A percentile compares a stretch with the other conserved stretches of the same genome.
Evolutionary conservation across 306 rosid genomes (phyloP).

Genomic region (Oxytropis ochrocephala): DNA sequence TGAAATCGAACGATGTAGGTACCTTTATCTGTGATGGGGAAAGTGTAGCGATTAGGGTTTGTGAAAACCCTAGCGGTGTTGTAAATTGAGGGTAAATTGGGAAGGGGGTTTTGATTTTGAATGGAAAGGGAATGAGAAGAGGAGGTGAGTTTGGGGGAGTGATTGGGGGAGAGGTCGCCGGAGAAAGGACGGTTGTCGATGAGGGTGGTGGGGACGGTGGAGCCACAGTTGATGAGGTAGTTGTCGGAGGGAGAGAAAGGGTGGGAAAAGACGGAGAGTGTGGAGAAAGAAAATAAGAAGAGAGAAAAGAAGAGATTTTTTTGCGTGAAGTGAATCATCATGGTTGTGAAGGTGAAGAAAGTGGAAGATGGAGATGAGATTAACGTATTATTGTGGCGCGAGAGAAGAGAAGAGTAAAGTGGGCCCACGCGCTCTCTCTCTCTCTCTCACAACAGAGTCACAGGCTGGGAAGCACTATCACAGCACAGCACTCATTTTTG

Average conservation of each 20-base stretch:
- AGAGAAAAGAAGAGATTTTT: not conserved
- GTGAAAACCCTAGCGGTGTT: constrained; percentile 64
- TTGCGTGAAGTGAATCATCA: constrained; percentile 34
- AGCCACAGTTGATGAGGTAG: constrained; percentile 84
- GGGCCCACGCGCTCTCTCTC: constrained; percentile 43
- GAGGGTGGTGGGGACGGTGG: constrained; percentile 38
- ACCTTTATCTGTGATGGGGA: constrained; percentile 50
- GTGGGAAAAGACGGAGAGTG: constrained; percentile 29
- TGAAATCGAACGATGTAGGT: constrained; percentile 85
- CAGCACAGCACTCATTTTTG: not conserved
- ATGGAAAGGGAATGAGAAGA: constrained; percentile 29
- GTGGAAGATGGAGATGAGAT: not conserved
- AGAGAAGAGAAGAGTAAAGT: not conserved
- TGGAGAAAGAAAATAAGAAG: constrained; percentile 28
- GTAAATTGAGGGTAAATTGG: constrained; percentile 39
- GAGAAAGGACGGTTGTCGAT: constrained; percentile 56
- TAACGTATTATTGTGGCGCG: not conserved
- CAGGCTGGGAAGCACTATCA: not conserved
- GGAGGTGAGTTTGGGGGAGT: constrained; percentile 20
- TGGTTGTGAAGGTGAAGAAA: not conserved
- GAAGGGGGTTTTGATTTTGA: constrained; percentile 35
- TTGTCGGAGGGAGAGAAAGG: constrained; percentile 67
- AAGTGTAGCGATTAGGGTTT: constrained; percentile 50
- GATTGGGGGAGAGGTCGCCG: constrained; percentile 33
- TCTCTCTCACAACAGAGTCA: not conserved